A percentile compares a stretch with the other conserved stretches of the same genome.
phyloP scores from a whole-genome alignment of 176 grass and related monocot species.

The Avena insularis region DNA sequence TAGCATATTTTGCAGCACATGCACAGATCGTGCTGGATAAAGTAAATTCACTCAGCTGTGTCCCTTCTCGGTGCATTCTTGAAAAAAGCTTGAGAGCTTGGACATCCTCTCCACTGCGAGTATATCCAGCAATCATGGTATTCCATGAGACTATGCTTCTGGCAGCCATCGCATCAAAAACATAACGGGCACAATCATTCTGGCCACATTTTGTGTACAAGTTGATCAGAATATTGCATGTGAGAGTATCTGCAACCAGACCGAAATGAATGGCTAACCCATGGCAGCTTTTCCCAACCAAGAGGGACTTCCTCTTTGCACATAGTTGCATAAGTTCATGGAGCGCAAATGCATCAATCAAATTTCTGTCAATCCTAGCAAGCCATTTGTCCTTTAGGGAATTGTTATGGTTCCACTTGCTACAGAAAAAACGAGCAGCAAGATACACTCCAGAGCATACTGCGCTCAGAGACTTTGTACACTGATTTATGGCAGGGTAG shows the following conservation, averaged over 20 bases:
- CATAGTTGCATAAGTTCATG: constrained; percentile 53
- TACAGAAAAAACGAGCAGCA: constrained; percentile 33
- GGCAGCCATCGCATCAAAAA: constrained; percentile 63
- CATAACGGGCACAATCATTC: constrained; percentile 48
- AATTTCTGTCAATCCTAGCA: constrained; percentile 38
- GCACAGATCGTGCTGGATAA: constrained; percentile 66
- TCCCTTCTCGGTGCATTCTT: constrained; percentile 62
- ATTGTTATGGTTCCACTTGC: constrained; percentile 35
- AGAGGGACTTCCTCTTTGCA: constrained; percentile 48
- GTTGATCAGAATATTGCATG: constrained; percentile 74
- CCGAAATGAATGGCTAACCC: constrained; percentile 58
- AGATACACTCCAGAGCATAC: constrained; percentile 35
- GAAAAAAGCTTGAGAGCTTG: constrained; percentile 62
- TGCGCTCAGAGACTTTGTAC: constrained; percentile 14
- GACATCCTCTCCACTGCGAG: constrained; percentile 45
- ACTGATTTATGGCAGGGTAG: constrained; percentile 5
- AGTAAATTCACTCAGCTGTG: constrained; percentile 63
- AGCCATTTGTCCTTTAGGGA: constrained; percentile 28
- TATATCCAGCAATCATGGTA: constrained; percentile 75
- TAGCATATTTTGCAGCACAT: constrained; percentile 62
- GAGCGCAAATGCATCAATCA: constrained; percentile 31
- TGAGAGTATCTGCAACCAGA: constrained; percentile 56
- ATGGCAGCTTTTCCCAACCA: constrained; percentile 60
- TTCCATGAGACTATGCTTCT: constrained; percentile 72
- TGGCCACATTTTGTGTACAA: constrained; percentile 61